Base-by-base conservation (phyloP, 2,329 filamentous ascomycete genomes). In the Penicillium crustosum region DNA sequence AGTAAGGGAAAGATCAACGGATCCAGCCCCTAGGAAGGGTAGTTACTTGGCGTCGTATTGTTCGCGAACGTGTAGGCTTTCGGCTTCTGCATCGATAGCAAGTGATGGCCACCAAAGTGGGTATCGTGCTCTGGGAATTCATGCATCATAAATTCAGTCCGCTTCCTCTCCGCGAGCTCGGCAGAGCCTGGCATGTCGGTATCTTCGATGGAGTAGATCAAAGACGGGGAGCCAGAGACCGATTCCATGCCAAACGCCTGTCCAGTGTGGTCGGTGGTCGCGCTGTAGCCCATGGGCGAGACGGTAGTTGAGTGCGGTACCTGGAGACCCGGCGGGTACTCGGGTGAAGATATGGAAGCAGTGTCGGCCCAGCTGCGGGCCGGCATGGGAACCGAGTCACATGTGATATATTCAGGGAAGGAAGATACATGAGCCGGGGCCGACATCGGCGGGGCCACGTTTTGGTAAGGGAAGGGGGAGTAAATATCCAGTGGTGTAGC, bases 61-160 rank as follows among this genome's bases (percentile, higher is more conserved):
- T 75, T 72, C 54, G 64, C 60, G 58, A 80, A 79, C 12, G 74
- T 75, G 59, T 77, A 80, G 45, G 68, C 73, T 64, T 77, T 77
- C 7, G 74, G 73, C 63, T 73, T 74, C 56, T 77, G 75, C 23
- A 55, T 54, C 38, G 70, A 70, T 29, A 71, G 64, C 49, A 79
- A 66, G 55, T 78, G 75, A 55, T 79, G 74, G n/a, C 76, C 72
- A 44, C 73, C 70, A 57, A 73, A 75, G 23, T 73, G 73, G 60
- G 72, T 70, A 54, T 75, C 73, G 58, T 80, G 77, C 57, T 78
- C 71, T 13, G 76, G 72, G 58, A 77, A 79, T 58, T 79, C 77
- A 49, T 77, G 74, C 49, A 79, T 78, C 56, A 72, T 69, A 59
- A 79, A 79, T 60, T 78, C 75, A 1, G 71, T 70, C 38, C 65